A percentile compares a stretch with the other conserved stretches of the same genome.
Evolutionary conservation across 1,284 basidiomycete genomes (phyloP).

Genomic region (Heterobasidion occidentale): DNA sequence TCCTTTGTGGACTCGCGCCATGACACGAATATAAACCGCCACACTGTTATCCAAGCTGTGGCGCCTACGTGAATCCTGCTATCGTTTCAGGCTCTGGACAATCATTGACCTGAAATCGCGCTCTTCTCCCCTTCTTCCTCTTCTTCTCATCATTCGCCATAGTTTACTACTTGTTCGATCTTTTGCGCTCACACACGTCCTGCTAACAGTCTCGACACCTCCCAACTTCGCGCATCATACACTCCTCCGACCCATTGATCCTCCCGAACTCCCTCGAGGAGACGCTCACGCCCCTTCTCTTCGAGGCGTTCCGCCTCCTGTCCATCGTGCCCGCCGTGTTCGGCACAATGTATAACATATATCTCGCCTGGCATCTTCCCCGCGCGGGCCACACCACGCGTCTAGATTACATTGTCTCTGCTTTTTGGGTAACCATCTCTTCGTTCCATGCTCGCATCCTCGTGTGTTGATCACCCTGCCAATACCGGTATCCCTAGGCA

Average conservation of each 20-base stretch:
- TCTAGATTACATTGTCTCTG: conserved; percentile 54
- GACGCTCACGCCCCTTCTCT: conserved; percentile 31
- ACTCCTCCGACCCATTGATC: conserved; percentile 37
- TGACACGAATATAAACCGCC: too few species aligned
- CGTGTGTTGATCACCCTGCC: neutral
- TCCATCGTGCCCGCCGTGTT: conserved; percentile 63
- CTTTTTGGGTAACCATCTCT: conserved; percentile 50
- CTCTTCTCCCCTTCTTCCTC: too few species aligned
- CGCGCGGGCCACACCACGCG: conserved; percentile 20
- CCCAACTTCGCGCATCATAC: conserved; percentile 51
- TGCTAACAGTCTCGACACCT: conserved; percentile 39
- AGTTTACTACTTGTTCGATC: too few species aligned
- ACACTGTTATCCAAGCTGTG: too few species aligned
- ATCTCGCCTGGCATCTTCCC: conserved; percentile 38
- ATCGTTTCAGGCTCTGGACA: too few species aligned
- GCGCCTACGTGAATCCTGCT: too few species aligned
- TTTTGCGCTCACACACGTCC: too few species aligned
- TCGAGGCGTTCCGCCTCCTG: conserved; percentile 48
- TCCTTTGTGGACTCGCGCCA: too few species aligned
- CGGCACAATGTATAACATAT: conserved; percentile 56
- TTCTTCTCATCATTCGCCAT: too few species aligned
- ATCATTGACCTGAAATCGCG: too few species aligned
- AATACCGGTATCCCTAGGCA: conserved; percentile 32
- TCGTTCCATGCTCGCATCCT: conserved; percentile 6
- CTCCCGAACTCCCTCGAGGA: conserved; percentile 27